Base-by-base conservation (phyloP, 202 grass and related monocot genomes). In the Carex arenaria region DNA sequence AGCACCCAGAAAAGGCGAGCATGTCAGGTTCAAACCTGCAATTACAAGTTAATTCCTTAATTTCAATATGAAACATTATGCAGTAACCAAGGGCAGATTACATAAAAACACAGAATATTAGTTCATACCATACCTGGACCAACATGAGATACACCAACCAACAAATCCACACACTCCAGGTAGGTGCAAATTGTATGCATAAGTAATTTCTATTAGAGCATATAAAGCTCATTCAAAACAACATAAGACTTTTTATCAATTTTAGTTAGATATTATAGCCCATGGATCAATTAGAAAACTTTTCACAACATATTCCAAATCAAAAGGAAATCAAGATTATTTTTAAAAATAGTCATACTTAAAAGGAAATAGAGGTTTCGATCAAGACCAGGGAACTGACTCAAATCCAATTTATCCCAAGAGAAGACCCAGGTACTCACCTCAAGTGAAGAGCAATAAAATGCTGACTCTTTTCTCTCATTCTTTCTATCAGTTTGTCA, bases 1-100 rank as follows among this genome's bases (percentile, higher is more conserved):
- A 98, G 80, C 95, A 98, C 18, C 95, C 95, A 90, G 95, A 98
- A 90, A 98, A 98, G 9, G 93, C 91, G 64, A 98, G 95, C 95
- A 98, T 98, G 61, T 98, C 95, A 90, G 89, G 88, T 88, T 98
- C 95, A 90, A 98, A 95, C 91, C 95, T 98, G 89, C 56, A 85
- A 90, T 67, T 61, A 84, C 11, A 42, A 12, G 57, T 65, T 0
- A 86, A 68, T 73, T 61, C 81, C 10, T 63, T 60, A 36, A 84
- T 17, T 60, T 59, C 59, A 61, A 56, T 64, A 81, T 61, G 13
- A n/a, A 63, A 17, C 26, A 4, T 66, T 61, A 11, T 49, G 45
- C 22, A 67, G 32, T 57, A 26, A 49, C 60, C 19, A 62, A 62
- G 60, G 20, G 20, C 26, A 62, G n/a, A 62, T 3, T 62, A 62